Evolutionary conservation across 1,284 basidiomycete species (phyloP).

Genomic region (Puccinia horiana): DNA sequence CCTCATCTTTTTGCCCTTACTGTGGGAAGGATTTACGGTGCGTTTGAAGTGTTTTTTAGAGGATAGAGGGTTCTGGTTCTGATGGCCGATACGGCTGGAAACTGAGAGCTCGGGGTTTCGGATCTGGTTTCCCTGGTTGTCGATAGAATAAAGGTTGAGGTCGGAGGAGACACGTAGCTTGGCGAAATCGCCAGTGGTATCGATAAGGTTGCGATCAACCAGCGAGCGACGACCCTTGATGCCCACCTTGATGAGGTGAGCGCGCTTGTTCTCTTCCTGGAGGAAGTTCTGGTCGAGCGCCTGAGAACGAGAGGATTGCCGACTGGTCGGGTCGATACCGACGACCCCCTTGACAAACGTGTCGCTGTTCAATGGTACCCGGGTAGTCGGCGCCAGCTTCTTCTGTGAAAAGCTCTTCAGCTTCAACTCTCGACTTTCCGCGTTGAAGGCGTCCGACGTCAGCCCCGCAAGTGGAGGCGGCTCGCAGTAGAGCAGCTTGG

Average conservation of each 20-base stretch:
- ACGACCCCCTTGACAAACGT: slow-evolving; percentile 68
- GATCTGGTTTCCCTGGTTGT: slow-evolving; percentile 67
- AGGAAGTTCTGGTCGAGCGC: slow-evolving; percentile 85
- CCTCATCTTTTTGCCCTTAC: slow-evolving; percentile 75
- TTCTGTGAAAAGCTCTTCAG: slow-evolving; percentile 65
- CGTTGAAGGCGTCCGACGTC: slow-evolving; percentile 75
- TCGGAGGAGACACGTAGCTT: background rate
- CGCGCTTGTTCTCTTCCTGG: slow-evolving; percentile 55
- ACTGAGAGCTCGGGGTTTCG: slow-evolving; percentile 65
- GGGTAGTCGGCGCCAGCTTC: slow-evolving; percentile 80
- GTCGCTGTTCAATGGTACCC: slow-evolving; percentile 77
- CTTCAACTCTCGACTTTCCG: slow-evolving; percentile 68
- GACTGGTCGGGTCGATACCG: slow-evolving; percentile 53
- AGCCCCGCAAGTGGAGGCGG: slow-evolving; percentile 71
- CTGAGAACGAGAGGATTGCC: slow-evolving; percentile 53
- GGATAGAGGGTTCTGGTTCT: slow-evolving; percentile 61
- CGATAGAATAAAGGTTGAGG: slow-evolving; percentile 59
- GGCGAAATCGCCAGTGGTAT: background rate
- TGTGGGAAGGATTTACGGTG: slow-evolving; percentile 57
- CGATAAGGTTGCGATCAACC: background rate
- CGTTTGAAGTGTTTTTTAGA: slow-evolving; percentile 90
- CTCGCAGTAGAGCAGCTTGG: slow-evolving; percentile 85
- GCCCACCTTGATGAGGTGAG: slow-evolving; percentile 30
- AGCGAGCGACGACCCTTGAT: slow-evolving; percentile 51
- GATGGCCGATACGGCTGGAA: slow-evolving; percentile 76